Evolutionary conservation across 2,329 filamentous ascomycete species (phyloP).

Genomic region (Xylariaceae sp.): DNA sequence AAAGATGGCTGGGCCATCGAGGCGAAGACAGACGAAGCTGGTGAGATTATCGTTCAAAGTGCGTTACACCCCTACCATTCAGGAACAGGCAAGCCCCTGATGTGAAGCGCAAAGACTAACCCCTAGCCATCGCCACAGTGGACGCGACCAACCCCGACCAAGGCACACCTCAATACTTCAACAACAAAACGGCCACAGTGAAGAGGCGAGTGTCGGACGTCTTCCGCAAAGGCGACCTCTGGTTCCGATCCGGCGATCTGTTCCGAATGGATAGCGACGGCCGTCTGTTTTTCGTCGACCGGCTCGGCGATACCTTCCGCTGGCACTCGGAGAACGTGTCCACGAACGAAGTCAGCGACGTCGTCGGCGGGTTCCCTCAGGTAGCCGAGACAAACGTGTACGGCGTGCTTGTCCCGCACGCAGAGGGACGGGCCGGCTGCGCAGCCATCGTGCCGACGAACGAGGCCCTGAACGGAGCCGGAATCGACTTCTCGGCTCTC

Average conservation of each 20-base stretch:
- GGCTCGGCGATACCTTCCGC: constrained; percentile 67
- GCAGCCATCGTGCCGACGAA: constrained; percentile 39
- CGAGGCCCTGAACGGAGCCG: constrained; percentile 26
- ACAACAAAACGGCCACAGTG: constrained; percentile 55
- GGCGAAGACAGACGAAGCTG: constrained; percentile 58
- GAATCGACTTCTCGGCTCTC: constrained; percentile 34
- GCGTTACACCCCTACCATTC: background rate
- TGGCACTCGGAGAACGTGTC: constrained; percentile 53
- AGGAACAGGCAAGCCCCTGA: background rate
- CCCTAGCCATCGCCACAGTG: constrained; percentile 9
- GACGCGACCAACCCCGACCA: constrained; percentile 50
- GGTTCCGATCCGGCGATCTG: constrained; percentile 64
- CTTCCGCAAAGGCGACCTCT: constrained; percentile 62
- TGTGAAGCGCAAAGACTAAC: background rate
- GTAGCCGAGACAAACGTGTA: constrained; percentile 43
- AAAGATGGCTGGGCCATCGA: constrained; percentile 62
- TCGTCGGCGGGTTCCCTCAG: constrained; percentile 37
- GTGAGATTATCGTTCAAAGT: constrained; percentile 64
- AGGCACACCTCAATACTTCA: constrained; percentile 55
- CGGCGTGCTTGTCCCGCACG: constrained; percentile 40
- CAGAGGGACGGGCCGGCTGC: constrained; percentile 42
- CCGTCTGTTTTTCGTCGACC: constrained; percentile 64
- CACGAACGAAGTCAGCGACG: constrained; percentile 42
- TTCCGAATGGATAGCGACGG: constrained; percentile 58
- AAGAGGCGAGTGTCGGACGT: constrained; percentile 62